phyloP scores from a whole-genome alignment of 2,329 filamentous ascomycete genomes.

The Boeremia exigua region DNA sequence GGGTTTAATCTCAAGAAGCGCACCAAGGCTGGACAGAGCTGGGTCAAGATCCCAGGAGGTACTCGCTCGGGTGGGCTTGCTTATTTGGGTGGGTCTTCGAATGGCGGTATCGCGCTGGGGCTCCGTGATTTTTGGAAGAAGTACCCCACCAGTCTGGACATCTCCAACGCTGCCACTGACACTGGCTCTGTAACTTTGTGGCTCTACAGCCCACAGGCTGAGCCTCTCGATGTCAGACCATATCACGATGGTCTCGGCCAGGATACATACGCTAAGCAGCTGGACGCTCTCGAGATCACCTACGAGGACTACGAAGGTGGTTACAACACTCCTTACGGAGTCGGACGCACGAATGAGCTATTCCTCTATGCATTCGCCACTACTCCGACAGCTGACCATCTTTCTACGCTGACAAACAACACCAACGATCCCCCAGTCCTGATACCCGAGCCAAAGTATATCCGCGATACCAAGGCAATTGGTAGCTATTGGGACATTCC shows the following conservation, averaged over 20 bases:
- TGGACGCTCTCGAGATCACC: constrained; percentile 67
- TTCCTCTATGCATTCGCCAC: constrained; percentile 60
- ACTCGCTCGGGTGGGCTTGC: constrained; percentile 63
- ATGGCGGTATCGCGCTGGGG: constrained; percentile 65
- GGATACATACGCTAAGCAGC: constrained; percentile 62
- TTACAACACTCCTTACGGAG: constrained; percentile 63
- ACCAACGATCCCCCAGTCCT: constrained; percentile 62
- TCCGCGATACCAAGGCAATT: constrained; percentile 60
- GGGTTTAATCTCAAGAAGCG: constrained; percentile 67
- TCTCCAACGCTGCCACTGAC: constrained; percentile 58
- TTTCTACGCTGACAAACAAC: constrained; percentile 54
- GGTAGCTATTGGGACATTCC: constrained; percentile 62
- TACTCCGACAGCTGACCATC: constrained; percentile 58
- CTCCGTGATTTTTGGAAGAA: constrained; percentile 69
- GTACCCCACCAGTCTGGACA: constrained; percentile 65
- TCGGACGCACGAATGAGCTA: constrained; percentile 65
- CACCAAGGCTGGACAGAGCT: constrained; percentile 63
- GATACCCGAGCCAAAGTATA: constrained; percentile 55
- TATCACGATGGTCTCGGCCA: constrained; percentile 65
- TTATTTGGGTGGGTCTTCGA: constrained; percentile 64
- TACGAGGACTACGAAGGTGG: constrained; percentile 67
- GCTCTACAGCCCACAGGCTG: constrained; percentile 64
- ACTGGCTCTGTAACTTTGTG: constrained; percentile 63
- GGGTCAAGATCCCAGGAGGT: constrained; percentile 65
- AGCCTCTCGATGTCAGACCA: constrained; percentile 62